These are phyloP conservation scores for Prunus salicina DNA, from an alignment of 306 rosid species.

Conservation along the genomic window DNA sequence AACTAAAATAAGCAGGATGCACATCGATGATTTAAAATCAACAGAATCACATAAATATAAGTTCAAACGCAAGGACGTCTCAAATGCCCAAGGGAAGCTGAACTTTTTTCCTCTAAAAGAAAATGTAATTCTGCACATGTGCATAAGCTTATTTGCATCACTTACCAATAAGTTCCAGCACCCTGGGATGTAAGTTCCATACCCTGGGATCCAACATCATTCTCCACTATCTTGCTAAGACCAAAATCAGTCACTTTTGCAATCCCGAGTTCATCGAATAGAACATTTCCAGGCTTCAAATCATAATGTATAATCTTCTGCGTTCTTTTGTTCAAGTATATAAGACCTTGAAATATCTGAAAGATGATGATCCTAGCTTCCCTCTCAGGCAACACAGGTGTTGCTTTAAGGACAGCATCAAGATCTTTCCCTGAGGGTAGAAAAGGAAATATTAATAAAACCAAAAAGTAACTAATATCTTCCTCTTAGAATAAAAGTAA, in stretches of 20 bases:
- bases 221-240: conserved; percentile 97
- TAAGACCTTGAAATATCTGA: conserved; percentile 93
- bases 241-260: conserved; percentile 99
- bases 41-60: background rate
- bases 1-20: background rate
- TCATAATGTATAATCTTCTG: conserved; percentile 97
- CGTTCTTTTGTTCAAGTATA: conserved; percentile 87
- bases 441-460: background rate
- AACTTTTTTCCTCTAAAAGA: background rate
- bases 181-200: conserved; percentile 99
- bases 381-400: conserved; percentile 85
- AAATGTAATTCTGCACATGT: background rate
- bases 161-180: conserved; percentile 99
- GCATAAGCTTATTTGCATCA: conserved; percentile 21
- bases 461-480: background rate
- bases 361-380: conserved; percentile 89
- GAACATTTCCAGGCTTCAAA: conserved; percentile 97
- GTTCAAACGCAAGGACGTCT: background rate
- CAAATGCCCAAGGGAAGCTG: background rate
- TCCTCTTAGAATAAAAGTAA: conserved; percentile 2
- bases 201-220: conserved; percentile 98
- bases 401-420: conserved; percentile 91
- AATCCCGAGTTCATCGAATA: conserved; percentile 89
- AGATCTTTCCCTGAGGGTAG: conserved; percentile 85
- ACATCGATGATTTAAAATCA: background rate